A percentile compares a stretch with the other conserved stretches of the same genome.
Conservation (phyloP, 805 yeast genomes). For the Saccharomycopsis sp. region DNA sequence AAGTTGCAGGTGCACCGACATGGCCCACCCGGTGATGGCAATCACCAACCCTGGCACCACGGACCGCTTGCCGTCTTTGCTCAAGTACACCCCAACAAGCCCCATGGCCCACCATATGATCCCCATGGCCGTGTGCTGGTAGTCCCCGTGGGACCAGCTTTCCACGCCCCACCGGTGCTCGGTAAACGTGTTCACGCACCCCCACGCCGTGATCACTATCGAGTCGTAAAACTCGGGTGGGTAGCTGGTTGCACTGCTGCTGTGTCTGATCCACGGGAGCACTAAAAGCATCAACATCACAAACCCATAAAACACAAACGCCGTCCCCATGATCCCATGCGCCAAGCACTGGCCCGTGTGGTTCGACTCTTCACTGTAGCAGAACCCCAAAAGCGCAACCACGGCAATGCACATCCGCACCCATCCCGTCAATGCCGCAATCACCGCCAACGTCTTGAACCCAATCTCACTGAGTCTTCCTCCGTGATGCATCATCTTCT, state of each 20-base stretch:
- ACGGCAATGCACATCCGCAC: conserved; percentile 74
- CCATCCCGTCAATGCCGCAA: conserved; percentile 57
- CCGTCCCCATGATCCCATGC: conserved; percentile 93
- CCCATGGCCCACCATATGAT: conserved; percentile 97
- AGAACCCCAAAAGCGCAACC: conserved; percentile 78
- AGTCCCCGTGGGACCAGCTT: conserved; percentile 86
- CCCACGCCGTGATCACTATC: conserved; percentile 76
- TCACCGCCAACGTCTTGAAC: conserved; percentile 40
- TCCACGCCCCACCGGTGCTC: conserved; percentile 89
- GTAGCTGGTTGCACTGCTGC: conserved; percentile 33
- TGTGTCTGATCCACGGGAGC: conserved; percentile 63
- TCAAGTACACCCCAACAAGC: conserved; percentile 67
- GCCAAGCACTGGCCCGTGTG: conserved; percentile 95
- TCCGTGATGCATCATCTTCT: conserved; percentile 32
- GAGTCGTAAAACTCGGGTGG: conserved; percentile 87
- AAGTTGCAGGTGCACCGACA: conserved; percentile 82
- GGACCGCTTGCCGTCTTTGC: conserved; percentile 58
- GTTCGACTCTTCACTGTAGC: conserved; percentile 42
- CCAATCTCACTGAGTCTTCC: conserved; percentile 26
- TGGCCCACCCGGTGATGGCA: conserved; percentile 87
- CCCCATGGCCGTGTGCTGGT: conserved; percentile 95
- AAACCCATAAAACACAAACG: conserved; percentile 75
- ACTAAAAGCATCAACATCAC: conserved; percentile 56
- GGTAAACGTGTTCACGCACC: conserved; percentile 88
- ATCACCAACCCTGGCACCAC: conserved; percentile 76